Percentiles rank a stretch among this genome's conserved stretches.
phyloP scores from a whole-genome alignment of 2,329 filamentous ascomycete genomes.

The Sporothrix euskadiensis region DNA sequence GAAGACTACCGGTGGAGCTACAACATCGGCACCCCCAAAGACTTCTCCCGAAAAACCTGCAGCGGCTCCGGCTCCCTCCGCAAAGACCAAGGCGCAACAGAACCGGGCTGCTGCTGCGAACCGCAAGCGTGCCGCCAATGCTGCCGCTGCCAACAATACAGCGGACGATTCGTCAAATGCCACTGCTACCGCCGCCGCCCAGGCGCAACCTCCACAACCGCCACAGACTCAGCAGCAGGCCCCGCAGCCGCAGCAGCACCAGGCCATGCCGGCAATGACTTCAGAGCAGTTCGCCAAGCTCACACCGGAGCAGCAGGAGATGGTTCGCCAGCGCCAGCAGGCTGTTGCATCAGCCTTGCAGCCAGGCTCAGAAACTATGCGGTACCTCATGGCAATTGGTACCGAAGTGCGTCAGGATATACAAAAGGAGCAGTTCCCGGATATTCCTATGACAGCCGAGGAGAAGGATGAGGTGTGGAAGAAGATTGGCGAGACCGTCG shows the following conservation, averaged over 20 bases:
- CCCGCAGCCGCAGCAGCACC: conserved; percentile 33
- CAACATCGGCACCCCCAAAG: neutral
- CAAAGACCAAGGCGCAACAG: conserved; percentile 27
- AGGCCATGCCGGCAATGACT: conserved; percentile 37
- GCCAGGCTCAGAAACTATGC: conserved; percentile 43
- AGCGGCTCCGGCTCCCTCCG: neutral
- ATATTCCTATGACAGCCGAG: conserved; percentile 51
- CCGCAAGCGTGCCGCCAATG: conserved; percentile 28
- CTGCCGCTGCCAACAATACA: neutral
- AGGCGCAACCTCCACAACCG: conserved; percentile 24
- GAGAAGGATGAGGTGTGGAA: conserved; percentile 47
- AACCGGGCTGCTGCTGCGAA: conserved; percentile 23
- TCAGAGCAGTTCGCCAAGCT: conserved; percentile 46
- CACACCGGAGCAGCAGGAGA: conserved; percentile 45
- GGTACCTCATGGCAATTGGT: conserved; percentile 38
- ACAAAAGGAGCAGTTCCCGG: conserved; percentile 44
- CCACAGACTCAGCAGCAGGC: conserved; percentile 31
- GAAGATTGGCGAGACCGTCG: conserved; percentile 47
- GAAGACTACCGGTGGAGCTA: neutral
- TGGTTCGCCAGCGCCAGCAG: conserved; percentile 35
- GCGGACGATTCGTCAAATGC: conserved; percentile 21
- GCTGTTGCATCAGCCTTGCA: conserved; percentile 34
- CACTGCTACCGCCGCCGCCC: neutral
- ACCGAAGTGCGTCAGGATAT: conserved; percentile 42
- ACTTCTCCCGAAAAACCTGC: neutral